Base-by-base conservation (phyloP, 2,329 filamentous ascomycete species). In the Ceratocystis variospora region DNA sequence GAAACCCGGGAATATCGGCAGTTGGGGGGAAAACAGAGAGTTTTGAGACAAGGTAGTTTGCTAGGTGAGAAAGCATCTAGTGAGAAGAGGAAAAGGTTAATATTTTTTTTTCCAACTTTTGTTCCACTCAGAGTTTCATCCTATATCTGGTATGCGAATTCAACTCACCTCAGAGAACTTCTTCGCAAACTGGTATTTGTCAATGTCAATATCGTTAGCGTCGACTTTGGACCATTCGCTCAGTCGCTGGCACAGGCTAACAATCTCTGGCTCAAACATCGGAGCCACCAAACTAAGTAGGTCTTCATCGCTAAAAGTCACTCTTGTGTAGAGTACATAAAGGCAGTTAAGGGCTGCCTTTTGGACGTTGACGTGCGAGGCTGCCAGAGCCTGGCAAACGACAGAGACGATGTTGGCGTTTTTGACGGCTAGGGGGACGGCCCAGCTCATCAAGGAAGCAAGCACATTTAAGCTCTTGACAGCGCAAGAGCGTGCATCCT, bases 111-210 rank as follows among this genome's bases (percentile, higher is more conserved):
- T 41, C 10, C 37, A 41, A 12, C 37, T 3, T 4, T 41, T 41
- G 37, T 41, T 41, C 37, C 37, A 12, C 8, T 41, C 1, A 2
- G 37, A 8, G 53, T 17, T 61, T 45, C n/a, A 12, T 25, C 17
- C 10, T 41, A 41, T 41, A 12, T 44, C 37, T 46, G 37, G 10
- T 55, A 55, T 15, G 25, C 48, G 25, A 19, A 37, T 41, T 3
- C 10, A 15, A 71, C 77, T 70, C 80, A 91, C 89, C 83, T 99
- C 94, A 0, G 92, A 91, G 61, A 97, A 84, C 75, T 96, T 96
- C 78, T 97, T 97, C 50, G 89, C 86, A 70, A 96, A 85, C 66
- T 90, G 85, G 74, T 99, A 97, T 73, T 91, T 95, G 72, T 91
- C 87, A 72, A 96, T 90, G 70, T 96, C 89, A 67, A 96, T 85